These are phyloP conservation scores for Lachnellula hyalina DNA, from an alignment of 2,329 filamentous ascomycete genomes.

Conservation along the genomic window DNA sequence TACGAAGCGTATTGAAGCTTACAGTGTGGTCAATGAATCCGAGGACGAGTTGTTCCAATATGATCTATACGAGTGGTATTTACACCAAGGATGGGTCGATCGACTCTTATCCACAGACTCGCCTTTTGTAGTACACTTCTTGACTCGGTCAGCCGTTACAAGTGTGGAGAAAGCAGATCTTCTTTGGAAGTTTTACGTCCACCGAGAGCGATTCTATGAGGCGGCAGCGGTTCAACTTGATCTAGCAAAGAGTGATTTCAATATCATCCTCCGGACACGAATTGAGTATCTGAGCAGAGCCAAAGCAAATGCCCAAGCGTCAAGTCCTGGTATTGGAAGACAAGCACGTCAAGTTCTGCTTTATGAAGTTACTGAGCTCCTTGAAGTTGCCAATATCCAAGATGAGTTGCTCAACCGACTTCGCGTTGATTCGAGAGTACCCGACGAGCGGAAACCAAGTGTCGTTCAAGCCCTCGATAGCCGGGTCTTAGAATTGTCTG, in stretches of 20 bases:
- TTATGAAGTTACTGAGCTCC: constrained; percentile 76
- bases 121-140: constrained; percentile 78
- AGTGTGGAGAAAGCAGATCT: constrained; percentile 80
- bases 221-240: constrained; percentile 82
- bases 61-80: constrained; percentile 97
- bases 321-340: constrained; percentile 68
- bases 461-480: constrained; percentile 68
- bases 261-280: constrained; percentile 72
- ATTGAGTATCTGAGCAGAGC: constrained; percentile 88
- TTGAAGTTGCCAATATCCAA: constrained; percentile 93
- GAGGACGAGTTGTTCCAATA: constrained; percentile 93
- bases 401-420: constrained; percentile 82
- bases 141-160: constrained; percentile 67
- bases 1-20: constrained; percentile 80
- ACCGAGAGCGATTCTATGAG: constrained; percentile 75
- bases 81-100: constrained; percentile 76
- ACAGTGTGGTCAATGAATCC: constrained; percentile 81
- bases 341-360: constrained; percentile 80
- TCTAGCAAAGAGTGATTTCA: constrained; percentile 78
- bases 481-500: constrained; percentile 69
- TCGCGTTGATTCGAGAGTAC: constrained; percentile 65
- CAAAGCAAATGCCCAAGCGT: constrained; percentile 85
- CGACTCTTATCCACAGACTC: constrained; percentile 81
- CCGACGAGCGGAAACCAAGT: constrained; percentile 54
- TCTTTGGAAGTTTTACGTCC: constrained; percentile 87